Conservation (phyloP, 176 grass and related monocot genomes). For the Metroxylon sagu region DNA sequence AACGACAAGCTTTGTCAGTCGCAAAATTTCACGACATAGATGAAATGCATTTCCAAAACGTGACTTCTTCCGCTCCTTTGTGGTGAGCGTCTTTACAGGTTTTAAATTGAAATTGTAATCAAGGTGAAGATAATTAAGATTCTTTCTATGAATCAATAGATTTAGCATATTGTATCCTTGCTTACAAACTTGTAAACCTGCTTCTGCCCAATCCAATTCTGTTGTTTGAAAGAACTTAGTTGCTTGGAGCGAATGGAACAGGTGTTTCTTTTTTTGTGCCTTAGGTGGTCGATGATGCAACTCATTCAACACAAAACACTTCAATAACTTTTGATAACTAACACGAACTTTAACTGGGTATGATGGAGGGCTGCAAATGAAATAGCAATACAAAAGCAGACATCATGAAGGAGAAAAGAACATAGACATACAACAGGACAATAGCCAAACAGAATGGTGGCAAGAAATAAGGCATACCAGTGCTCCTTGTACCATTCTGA, state of each 20-base stretch:
- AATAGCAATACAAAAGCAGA: conserved; percentile 15
- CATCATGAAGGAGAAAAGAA: too few species aligned
- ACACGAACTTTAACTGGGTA: conserved; percentile 98
- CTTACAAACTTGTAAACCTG: conserved; percentile 94
- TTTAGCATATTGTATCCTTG: conserved; percentile 99
- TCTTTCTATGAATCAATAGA: conserved; percentile 96
- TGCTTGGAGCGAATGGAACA: conserved; percentile 86
- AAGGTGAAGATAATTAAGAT: conserved; percentile 94
- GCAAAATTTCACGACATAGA: conserved; percentile 90
- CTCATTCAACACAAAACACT: conserved; percentile 95
- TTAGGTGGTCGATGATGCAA: conserved; percentile 87
- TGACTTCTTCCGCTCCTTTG: conserved; percentile 97
- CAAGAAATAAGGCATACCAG: conserved; percentile 41
- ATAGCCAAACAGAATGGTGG: not conserved
- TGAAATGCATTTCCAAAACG: conserved; percentile 99
- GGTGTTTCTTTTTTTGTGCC: conserved; percentile 94
- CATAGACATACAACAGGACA: too few species aligned
- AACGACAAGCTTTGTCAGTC: conserved; percentile 91
- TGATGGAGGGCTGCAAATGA: conserved; percentile 71
- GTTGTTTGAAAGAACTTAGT: conserved; percentile 99
- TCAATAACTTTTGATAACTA: conserved; percentile 94
- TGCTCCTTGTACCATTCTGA: conserved; percentile 96
- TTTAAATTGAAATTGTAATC: conserved; percentile 99
- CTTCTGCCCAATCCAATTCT: conserved; percentile 97
- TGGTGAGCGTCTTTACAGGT: conserved; percentile 96